phyloP scores from a whole-genome alignment of 2,329 filamentous ascomycete species.

The Aspergillus japonicus region DNA sequence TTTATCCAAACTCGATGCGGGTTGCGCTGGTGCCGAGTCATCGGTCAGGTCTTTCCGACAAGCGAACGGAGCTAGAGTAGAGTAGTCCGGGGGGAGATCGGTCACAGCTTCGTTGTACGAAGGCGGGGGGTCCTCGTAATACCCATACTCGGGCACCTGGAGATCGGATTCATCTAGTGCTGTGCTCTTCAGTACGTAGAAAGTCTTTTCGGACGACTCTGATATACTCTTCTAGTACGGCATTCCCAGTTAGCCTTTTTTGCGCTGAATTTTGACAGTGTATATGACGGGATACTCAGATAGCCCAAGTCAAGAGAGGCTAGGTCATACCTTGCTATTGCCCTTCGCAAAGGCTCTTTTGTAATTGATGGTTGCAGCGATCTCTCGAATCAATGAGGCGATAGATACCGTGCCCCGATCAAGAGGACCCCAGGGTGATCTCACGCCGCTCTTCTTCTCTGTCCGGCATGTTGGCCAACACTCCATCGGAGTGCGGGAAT shows the following conservation, averaged over 20 bases:
- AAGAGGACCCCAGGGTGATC: too few relatives aligned
- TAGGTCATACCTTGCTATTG: not conserved
- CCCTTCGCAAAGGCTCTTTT: not conserved
- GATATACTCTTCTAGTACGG: slow-evolving; percentile 1
- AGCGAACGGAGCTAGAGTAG: slow-evolving; percentile 28
- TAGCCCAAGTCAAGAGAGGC: not conserved
- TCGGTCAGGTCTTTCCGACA: slow-evolving; percentile 18
- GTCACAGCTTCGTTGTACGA: slow-evolving; percentile 33
- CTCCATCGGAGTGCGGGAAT: not conserved
- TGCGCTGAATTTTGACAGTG: too few relatives aligned
- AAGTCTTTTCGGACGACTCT: not conserved
- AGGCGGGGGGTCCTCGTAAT: slow-evolving; percentile 29
- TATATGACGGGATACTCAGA: too few relatives aligned
- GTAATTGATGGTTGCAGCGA: not conserved
- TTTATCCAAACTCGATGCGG: slow-evolving; percentile 5
- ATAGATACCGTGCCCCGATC: too few relatives aligned
- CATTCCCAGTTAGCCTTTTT: not conserved
- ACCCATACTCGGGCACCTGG: slow-evolving; percentile 14
- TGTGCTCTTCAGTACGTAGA: not conserved
- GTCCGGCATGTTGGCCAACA: not conserved
- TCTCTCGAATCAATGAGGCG: not conserved
- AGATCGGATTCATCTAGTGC: slow-evolving; percentile 15
- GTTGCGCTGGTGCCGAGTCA: slow-evolving; percentile 9
- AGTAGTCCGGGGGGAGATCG: slow-evolving; percentile 38
- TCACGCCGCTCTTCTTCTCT: not conserved